Evolutionary conservation across 331 rosid genomes (phyloP).

Genomic region (Rhamnella rubrinervis): DNA sequence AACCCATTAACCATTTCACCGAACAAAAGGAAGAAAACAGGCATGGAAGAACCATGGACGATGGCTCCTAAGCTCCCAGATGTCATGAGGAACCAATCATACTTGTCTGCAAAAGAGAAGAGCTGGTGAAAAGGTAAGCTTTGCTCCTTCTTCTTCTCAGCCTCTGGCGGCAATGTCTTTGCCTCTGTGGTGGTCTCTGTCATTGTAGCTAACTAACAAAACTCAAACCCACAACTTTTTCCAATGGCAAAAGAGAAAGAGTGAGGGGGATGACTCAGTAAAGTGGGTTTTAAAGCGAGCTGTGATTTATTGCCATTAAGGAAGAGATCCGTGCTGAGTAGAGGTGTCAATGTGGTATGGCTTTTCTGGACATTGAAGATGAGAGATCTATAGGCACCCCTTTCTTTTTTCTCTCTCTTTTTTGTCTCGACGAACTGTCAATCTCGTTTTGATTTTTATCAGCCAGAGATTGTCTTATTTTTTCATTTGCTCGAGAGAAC

Average conservation of each 20-base stretch:
- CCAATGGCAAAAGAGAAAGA: neutral
- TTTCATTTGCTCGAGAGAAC: slow-evolving; percentile 21
- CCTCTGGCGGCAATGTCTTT: slow-evolving; percentile 74
- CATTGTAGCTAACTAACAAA: slow-evolving; percentile 34
- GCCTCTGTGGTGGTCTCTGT: slow-evolving; percentile 60
- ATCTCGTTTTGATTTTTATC: slow-evolving; percentile 34
- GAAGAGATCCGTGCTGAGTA: slow-evolving; percentile 29
- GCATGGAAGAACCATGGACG: slow-evolving; percentile 94
- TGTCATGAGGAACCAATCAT: slow-evolving; percentile 68
- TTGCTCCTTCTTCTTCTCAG: slow-evolving; percentile 95
- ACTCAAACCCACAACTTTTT: slow-evolving; percentile 15
- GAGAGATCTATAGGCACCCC: slow-evolving; percentile 39
- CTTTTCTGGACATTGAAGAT: slow-evolving; percentile 37
- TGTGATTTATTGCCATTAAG: slow-evolving; percentile 31
- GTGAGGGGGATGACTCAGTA: slow-evolving; percentile 10
- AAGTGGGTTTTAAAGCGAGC: slow-evolving; percentile 24
- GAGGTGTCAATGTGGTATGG: slow-evolving; percentile 16
- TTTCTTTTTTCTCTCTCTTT: slow-evolving; percentile 23
- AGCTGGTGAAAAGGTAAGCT: slow-evolving; percentile 78
- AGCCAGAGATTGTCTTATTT: slow-evolving; percentile 15
- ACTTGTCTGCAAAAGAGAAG: slow-evolving; percentile 88
- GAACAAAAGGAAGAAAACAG: slow-evolving; percentile 83
- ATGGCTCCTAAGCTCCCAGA: slow-evolving; percentile 87
- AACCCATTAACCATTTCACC: slow-evolving; percentile 97
- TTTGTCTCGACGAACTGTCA: slow-evolving; percentile 52